Evolutionary conservation across 306 rosid species (phyloP).

Genomic region (Castanea mollissima): DNA sequence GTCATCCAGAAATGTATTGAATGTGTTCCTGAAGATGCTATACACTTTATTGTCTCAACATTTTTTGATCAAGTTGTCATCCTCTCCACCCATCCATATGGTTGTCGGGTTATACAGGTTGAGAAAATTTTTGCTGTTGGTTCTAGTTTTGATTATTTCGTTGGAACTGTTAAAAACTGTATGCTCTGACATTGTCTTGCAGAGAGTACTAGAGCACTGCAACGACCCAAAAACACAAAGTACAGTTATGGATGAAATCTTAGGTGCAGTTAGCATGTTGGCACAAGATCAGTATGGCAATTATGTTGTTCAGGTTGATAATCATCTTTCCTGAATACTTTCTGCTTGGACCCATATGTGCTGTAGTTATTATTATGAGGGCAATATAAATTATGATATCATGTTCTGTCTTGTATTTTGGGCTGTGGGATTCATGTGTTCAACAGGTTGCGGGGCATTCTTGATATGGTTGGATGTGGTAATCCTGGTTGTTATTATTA

Average conservation of each 20-base stretch:
- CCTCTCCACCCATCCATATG: slow-evolving; percentile 94
- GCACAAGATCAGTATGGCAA: slow-evolving; percentile 98
- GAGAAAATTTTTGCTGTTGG: neutral
- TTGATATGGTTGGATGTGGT: neutral
- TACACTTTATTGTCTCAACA: slow-evolving; percentile 74
- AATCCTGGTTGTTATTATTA: neutral
- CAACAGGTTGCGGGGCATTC: neutral
- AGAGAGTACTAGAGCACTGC: slow-evolving; percentile 96
- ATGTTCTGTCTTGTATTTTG: neutral
- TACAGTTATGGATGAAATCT: slow-evolving; percentile 89
- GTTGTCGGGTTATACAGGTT: slow-evolving; percentile 97
- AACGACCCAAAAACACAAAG: slow-evolving; percentile 59
- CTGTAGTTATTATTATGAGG: neutral
- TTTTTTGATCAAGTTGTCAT: slow-evolving; percentile 88
- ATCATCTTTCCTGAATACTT: slow-evolving; percentile 10
- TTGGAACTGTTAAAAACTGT: neutral
- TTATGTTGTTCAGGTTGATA: slow-evolving; percentile 88
- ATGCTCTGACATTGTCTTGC: slow-evolving; percentile 19
- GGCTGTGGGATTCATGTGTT: neutral
- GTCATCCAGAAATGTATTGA: slow-evolving; percentile 95
- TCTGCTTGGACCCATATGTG: neutral
- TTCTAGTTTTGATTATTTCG: neutral
- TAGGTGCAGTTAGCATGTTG: slow-evolving; percentile 91
- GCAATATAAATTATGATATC: neutral
- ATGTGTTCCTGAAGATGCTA: slow-evolving; percentile 85